Percentiles rank a stretch among this genome's conserved stretches.
Conservation (phyloP, 768 basidiomycete genomes). For the Leccinum disarticulatum region DNA sequence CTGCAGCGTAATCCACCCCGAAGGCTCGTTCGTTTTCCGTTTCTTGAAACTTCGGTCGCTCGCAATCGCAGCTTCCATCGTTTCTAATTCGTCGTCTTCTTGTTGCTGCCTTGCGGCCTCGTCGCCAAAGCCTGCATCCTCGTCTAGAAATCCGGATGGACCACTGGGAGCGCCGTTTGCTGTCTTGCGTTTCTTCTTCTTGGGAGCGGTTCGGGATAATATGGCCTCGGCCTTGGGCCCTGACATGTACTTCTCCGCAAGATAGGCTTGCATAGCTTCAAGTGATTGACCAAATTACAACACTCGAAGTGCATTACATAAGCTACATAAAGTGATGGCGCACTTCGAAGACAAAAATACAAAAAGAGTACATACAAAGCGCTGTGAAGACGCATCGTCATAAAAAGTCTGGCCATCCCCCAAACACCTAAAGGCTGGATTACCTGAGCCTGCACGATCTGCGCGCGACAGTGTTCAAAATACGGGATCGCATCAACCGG, state of each 20-base stretch:
- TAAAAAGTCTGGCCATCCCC: not conserved
- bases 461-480: not conserved
- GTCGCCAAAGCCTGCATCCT: slow-evolving; percentile 70
- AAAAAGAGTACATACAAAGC: not conserved
- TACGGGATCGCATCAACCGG: not conserved
- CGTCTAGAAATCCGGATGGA: slow-evolving; percentile 52
- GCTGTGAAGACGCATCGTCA: not conserved
- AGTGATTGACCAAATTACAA: not conserved
- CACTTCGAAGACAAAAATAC: not conserved
- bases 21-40: slow-evolving; percentile 54
- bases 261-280: slow-evolving; percentile 67
- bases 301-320: slow-evolving; percentile 3
- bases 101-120: slow-evolving; percentile 44
- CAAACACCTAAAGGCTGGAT: not conserved
- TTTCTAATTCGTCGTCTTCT: slow-evolving; percentile 58
- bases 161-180: slow-evolving; percentile 24
- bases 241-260: slow-evolving; percentile 93
- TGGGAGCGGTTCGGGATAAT: slow-evolving; percentile 58
- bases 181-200: slow-evolving; percentile 70
- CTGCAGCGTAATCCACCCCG: slow-evolving; percentile 70
- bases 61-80: slow-evolving; percentile 65
- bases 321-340: not conserved
- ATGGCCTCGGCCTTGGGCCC: slow-evolving; percentile 97
- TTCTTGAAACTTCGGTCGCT: slow-evolving; percentile 79
- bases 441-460: not conserved